Evolutionary conservation across 768 basidiomycete genomes (phyloP).

Genomic region (Boletellus ananas): DNA sequence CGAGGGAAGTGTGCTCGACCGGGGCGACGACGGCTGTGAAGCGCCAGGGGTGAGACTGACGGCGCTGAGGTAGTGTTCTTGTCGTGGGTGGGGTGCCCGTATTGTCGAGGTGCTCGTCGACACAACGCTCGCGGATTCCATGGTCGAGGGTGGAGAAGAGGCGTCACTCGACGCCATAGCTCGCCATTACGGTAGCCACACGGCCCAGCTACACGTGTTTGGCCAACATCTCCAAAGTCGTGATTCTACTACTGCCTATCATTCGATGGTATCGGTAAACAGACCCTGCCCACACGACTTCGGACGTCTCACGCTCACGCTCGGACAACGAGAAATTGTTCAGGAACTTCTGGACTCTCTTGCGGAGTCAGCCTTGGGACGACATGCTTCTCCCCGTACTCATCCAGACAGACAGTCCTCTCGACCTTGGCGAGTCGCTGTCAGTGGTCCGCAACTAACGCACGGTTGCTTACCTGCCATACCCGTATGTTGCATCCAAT

Average conservation of each 20-base stretch:
- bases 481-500: constrained; percentile 69
- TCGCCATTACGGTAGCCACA: constrained; percentile 5
- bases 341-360: constrained; percentile 65
- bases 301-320: constrained; percentile 9
- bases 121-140: constrained; percentile 21
- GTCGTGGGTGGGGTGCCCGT: constrained; percentile 31
- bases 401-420: constrained; percentile 34
- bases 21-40: constrained; percentile 47
- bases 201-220: constrained; percentile 32
- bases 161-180: too few species aligned
- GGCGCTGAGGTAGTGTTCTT: constrained; percentile 12
- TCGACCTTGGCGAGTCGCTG: constrained; percentile 39
- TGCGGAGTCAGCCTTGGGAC: constrained; percentile 46
- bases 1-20: constrained; percentile 49
- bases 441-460: background rate
- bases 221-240: constrained; percentile 2
- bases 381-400: constrained; percentile 37
- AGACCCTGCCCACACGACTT: background rate
- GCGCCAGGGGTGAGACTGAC: constrained; percentile 5
- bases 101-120: constrained; percentile 40
- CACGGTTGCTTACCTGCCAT: constrained; percentile 53
- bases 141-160: constrained; percentile 11
- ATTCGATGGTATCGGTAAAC: too few species aligned
- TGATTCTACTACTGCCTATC: too few species aligned
- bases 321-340: constrained; percentile 66